These are phyloP conservation scores for Hemileia vastatrix DNA, from an alignment of 1,284 basidiomycete genomes.

Conservation along the genomic window DNA sequence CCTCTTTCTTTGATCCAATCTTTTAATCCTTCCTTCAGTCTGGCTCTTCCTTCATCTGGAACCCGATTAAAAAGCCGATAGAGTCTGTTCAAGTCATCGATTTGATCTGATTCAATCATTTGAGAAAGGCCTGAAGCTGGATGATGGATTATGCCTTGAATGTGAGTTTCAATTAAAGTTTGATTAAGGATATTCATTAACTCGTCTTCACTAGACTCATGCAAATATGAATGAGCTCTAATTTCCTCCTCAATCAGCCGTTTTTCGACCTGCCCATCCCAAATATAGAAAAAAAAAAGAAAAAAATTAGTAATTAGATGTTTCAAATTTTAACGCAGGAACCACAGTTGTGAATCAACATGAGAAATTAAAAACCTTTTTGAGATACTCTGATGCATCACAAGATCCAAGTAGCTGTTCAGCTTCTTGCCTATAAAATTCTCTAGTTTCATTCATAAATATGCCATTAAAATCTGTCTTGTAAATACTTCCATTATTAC, in stretches of 20 bases:
- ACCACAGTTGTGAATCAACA: neutral
- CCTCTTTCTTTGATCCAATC: slow-evolving; percentile 68
- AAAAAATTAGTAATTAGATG: too few species aligned
- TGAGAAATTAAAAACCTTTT: slow-evolving; percentile 54
- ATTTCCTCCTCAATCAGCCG: slow-evolving; percentile 76
- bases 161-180: slow-evolving; percentile 66
- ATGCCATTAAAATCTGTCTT: slow-evolving; percentile 73
- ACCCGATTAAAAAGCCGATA: slow-evolving; percentile 70
- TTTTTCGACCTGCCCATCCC: slow-evolving; percentile 60
- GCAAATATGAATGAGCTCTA: slow-evolving; percentile 80
- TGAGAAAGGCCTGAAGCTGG: slow-evolving; percentile 72
- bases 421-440: slow-evolving; percentile 73
- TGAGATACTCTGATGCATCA: slow-evolving; percentile 73
- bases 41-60: slow-evolving; percentile 55
- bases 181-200: slow-evolving; percentile 68
- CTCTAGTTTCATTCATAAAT: slow-evolving; percentile 64
- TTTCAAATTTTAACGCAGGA: too few species aligned
- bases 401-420: slow-evolving; percentile 60
- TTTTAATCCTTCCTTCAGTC: slow-evolving; percentile 61
- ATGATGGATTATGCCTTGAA: slow-evolving; percentile 65
- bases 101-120: slow-evolving; percentile 75
- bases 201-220: slow-evolving; percentile 59
- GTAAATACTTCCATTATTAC: slow-evolving; percentile 72
- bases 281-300: neutral
- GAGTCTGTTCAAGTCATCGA: slow-evolving; percentile 67